Conservation (phyloP, 495 filamentous ascomycete species). For the Hypoxylon crocopeplum region DNA sequence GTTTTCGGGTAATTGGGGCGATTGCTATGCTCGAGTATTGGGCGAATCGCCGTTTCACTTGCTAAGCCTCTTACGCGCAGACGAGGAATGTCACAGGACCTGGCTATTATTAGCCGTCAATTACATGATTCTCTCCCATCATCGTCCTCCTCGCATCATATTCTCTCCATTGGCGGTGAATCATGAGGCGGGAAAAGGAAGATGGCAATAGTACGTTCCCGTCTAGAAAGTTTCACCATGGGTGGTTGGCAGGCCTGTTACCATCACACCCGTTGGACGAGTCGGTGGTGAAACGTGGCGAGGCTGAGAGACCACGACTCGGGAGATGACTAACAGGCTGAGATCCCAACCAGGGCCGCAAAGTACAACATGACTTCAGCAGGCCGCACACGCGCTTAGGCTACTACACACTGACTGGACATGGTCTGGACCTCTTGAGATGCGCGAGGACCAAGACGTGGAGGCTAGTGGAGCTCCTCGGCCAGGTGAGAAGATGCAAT, state of each 20-base stretch:
- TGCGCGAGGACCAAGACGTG: constrained; percentile 5
- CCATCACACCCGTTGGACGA: neutral
- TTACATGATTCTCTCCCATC: too few species aligned
- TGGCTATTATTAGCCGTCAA: constrained; percentile 8
- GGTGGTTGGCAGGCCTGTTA: neutral
- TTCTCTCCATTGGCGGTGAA: too few species aligned
- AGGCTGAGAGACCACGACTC: constrained; percentile 18
- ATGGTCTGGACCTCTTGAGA: constrained; percentile 8
- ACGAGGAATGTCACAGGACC: constrained; percentile 18
- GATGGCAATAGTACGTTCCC: neutral
- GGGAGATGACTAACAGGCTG: constrained; percentile 16
- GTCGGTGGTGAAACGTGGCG: neutral
- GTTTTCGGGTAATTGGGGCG: constrained; percentile 14
- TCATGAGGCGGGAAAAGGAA: neutral
- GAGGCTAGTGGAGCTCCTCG: neutral
- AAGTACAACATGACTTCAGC: constrained; percentile 4
- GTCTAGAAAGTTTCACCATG: neutral
- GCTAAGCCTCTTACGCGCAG: constrained; percentile 18
- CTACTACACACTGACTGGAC: neutral
- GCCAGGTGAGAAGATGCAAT: constrained; percentile 16
- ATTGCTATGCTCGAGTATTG: neutral
- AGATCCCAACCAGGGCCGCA: constrained; percentile 9
- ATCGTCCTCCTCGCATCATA: too few species aligned
- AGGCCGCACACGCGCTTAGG: constrained; percentile 2
- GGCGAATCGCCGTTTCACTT: neutral